Evolutionary conservation across 306 rosid genomes (phyloP).

Genomic region (Acacia acuminata): DNA sequence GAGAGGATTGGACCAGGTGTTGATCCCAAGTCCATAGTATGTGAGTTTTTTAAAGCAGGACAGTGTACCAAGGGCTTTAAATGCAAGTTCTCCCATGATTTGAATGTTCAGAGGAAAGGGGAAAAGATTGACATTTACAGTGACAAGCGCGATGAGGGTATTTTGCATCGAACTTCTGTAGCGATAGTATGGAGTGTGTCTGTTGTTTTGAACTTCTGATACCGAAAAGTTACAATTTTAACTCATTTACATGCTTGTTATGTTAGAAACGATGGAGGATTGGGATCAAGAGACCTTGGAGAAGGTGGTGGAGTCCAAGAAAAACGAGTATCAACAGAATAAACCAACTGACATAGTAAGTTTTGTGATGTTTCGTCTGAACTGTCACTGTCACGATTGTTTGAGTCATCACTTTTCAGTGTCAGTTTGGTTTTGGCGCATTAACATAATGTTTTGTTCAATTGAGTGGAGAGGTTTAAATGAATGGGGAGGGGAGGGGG

Average conservation of each 20-base stretch:
- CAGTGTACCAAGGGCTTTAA: conserved; percentile 95
- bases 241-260: conserved; percentile 4
- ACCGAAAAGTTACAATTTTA: not conserved
- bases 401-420: not conserved
- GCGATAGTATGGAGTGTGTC: not conserved
- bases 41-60: conserved; percentile 91
- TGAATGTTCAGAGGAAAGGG: conserved; percentile 98
- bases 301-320: conserved; percentile 90
- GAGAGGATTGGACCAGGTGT: conserved; percentile 64
- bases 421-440: conserved; percentile 11
- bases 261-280: conserved; percentile 89
- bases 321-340: conserved; percentile 77
- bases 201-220: conserved; percentile 25
- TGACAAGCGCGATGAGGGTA: conserved; percentile 85
- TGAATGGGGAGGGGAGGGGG: not conserved
- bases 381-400: not conserved
- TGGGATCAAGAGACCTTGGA: conserved; percentile 98
- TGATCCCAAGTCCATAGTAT: conserved; percentile 93
- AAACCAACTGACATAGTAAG: conserved; percentile 97
- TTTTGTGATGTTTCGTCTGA: conserved; percentile 14
- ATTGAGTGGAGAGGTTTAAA: not conserved
- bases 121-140: conserved; percentile 95
- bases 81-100: conserved; percentile 97
- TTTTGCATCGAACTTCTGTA: conserved; percentile 1
- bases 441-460: not conserved